A percentile compares a stretch with the other conserved stretches of the same genome.
phyloP scores from a whole-genome alignment of 1,139 yeast genomes.

The Pichia sp. region DNA sequence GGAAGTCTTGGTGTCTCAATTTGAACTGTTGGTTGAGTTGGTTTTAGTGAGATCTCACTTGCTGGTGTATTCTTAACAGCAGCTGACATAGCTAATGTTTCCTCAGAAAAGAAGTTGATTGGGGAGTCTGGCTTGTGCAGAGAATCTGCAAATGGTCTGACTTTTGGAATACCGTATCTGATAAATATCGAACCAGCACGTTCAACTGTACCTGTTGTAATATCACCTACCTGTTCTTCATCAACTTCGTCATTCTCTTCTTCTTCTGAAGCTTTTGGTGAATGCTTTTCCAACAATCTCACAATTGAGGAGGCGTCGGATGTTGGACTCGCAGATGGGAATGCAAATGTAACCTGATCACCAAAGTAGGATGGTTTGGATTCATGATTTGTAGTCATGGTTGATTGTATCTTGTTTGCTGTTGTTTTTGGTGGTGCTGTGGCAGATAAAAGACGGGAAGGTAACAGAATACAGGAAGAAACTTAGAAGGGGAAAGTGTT shows the following conservation, averaged over 20 bases:
- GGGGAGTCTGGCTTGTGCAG: background rate
- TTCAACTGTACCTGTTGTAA: conserved; percentile 9
- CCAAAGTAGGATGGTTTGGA: conserved; percentile 20
- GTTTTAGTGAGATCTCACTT: too few species aligned
- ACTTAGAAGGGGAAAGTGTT: too few species aligned
- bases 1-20: too few species aligned
- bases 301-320: background rate
- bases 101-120: background rate
- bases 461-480: too few species aligned
- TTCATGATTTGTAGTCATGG: conserved; percentile 10
- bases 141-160: conserved; percentile 13
- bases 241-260: background rate
- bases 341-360: conserved; percentile 15
- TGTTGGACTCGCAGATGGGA: conserved; percentile 11
- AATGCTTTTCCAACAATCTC: background rate
- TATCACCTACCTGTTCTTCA: background rate
- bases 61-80: too few species aligned
- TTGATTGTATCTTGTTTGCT: background rate
- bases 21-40: too few species aligned
- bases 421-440: background rate
- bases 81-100: too few species aligned
- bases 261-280: background rate
- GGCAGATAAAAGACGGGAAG: too few species aligned
- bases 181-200: conserved; percentile 19
- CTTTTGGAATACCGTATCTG: conserved; percentile 17